Base-by-base conservation (phyloP, 345 rosid genomes). In the Gossypioides kirkii region DNA sequence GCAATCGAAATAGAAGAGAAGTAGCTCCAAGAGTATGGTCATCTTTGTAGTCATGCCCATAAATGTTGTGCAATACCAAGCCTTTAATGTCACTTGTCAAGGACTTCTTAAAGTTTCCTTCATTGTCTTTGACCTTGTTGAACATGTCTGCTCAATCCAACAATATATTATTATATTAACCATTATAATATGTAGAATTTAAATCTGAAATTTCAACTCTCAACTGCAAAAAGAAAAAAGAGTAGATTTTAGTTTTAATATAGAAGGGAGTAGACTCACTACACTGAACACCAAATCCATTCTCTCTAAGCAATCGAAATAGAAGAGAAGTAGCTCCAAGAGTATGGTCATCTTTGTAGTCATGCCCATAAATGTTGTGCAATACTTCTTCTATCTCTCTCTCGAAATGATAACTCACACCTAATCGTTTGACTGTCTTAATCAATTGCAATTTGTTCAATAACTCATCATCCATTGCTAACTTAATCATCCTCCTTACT, bases 401-500 rank as follows among this genome's bases (percentile, higher is more conserved):
- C 9, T 72, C 73, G 10, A 84, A 81, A 45, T 79, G 69, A 18
- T 79, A 81, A 4, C 43, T 61, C 43, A 16, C 65, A 23, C 85
- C 84, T 6, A 79, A 28, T 8, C 77, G 65, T 61, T 80, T 80
- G 10, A 80, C 10, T 6, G 70, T 74, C 73, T 81, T 82, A 12
- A 83, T 78, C 20, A 83, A 70, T 23, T 41, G 6, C 26, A 82
- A 38, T 20, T 71, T 42, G 46, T 61, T 17, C 0, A 47, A 32
- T 6, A 10, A 53, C 4, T 75, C 41, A 22, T 4, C 54, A 49
- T 68, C 8, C 0, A 0, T 0, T 2, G 6, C n/a, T n/a, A 6
- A 11, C 10, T 4, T 61, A n/a, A 81, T 10, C 76, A 76, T 77
- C 62, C 56, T 75, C 62, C 65, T 73, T 9, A 83, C 73, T 42